Evolutionary conservation across 1,139 yeast genomes (phyloP), one percentile per base, ranked within the genome.

Genomic region (Saccharomyces hybrid): DNA sequence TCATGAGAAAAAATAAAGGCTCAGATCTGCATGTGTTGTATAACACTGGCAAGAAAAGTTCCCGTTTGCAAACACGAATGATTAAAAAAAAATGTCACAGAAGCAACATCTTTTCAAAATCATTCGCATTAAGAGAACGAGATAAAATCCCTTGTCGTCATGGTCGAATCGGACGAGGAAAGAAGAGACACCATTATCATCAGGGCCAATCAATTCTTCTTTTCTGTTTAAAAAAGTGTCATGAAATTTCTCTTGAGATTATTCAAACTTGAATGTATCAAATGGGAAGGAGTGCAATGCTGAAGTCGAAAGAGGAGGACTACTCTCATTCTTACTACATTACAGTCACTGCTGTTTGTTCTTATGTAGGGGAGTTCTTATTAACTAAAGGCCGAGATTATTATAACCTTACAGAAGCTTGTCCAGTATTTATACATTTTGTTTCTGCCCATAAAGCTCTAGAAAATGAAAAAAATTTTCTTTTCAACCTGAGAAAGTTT

Each of bases 111-210:
- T 38, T 38, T 11, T 16, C 42, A 38, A 38, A 38, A 38, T 13
- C 44, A 38, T 11, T 16, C 26, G 25, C 25, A 11, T 38, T 38
- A 38, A 38, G 44, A 54, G 56, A 62, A 70, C 76, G 57, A 64
- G 76, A 68, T 71, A 72, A 71, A 62, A 61, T 64, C 73, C 88
- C 90, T 80, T 82, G 84, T 85, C 90, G 88, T 85, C 93, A 86
- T 84, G 84, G 91, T 86, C 93, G 90, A 82, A 74, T 83, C 88
- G 80, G 93, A 84, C 88, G 81, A 86, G 90, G 91, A 86, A 86
- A 85, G 91, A 85, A 82, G 86, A 65, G 61, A 69, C 72, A 73
- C 73, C 77, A 69, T 66, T 72, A 62, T 74, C 77, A 73, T 74
- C 77, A 71, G 57, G 60, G 73, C 70, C 67, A 62, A 53, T 50